Evolutionary conservation across 2,329 filamentous ascomycete species (phyloP).

Genomic region (Pyricularia sp.): DNA sequence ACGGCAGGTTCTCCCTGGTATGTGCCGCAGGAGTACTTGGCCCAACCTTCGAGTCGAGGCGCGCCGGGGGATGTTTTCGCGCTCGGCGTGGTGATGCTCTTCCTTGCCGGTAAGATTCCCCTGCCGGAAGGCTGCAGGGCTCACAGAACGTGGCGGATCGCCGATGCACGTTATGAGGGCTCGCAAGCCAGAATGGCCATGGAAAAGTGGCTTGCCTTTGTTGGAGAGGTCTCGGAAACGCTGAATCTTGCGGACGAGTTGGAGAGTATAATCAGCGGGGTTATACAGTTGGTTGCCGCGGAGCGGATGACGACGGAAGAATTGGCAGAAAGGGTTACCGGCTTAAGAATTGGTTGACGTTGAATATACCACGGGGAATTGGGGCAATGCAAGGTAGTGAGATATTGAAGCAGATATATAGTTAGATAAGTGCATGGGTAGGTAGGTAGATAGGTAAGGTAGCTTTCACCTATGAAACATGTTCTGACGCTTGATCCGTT

Average conservation of each 20-base stretch:
- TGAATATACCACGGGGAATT: background rate
- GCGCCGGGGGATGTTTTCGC: slow-evolving; percentile 1
- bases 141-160: background rate
- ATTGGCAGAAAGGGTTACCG: background rate
- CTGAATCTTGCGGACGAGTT: background rate
- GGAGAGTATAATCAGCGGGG: background rate
- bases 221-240: background rate
- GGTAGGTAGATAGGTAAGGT: too few relatives aligned
- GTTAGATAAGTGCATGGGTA: too few relatives aligned
- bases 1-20: slow-evolving; percentile 1
- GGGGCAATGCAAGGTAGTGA: background rate
- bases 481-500: background rate
- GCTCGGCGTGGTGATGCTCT: background rate
- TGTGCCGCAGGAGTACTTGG: background rate
- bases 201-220: background rate
- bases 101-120: background rate
- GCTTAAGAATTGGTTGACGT: background rate
- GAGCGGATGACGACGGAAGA: background rate
- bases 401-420: too few relatives aligned
- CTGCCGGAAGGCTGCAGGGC: background rate
- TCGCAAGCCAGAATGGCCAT: background rate
- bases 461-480: too few relatives aligned
- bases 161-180: background rate
- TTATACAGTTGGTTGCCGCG: background rate
- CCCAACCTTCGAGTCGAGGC: background rate